Base-by-base conservation (phyloP, 495 filamentous ascomycete genomes). In the Pseudotulostoma volvatum region DNA sequence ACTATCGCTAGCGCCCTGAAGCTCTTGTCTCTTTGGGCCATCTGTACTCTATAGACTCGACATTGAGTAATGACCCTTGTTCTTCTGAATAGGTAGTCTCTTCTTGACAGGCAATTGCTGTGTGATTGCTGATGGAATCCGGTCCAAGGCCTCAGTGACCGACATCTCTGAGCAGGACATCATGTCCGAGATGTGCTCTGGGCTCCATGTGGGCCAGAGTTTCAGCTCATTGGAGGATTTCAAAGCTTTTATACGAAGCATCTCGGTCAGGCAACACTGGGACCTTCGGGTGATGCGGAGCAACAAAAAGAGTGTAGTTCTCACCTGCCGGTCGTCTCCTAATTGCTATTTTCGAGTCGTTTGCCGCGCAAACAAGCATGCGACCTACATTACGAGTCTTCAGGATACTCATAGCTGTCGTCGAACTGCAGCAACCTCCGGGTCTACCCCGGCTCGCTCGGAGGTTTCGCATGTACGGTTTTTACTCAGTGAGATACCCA, bases 401-500 rank as follows among this genome's bases (percentile, higher is more conserved):
- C 59, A 64, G 38, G 60, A 66, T 43, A 58, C 46, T 38, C 62
- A 66, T 46, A 61, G 52, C 37, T 66, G 62, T 42, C 57, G 54
- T 14, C 43, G 53, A 15, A 57, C 52, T 48, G 52, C 48, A 33
- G 52, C 49, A 11, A 52, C 57, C 11, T 48, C 60, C 7, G 44
- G 48, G 9, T 52, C 47, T 9, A 64, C 59, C 8, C 60, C 62
- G 7, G 60, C 56, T 21, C 62, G 60, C 36, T 64, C 62, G 2
- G 62, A 64, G 42, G 62, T 58, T n/a, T 64, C 62, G n/a, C 62
- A 66, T 47, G 59, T 66, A 17, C 59, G 60, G 2, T 66, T 64
- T 25, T 44, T 66, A 18, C 51, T 63, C 9, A 54, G 49, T 13
- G 62, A 66, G 38, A 66, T 64, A n/a, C 62, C 60, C 1, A 66